A percentile compares a stretch with the other conserved stretches of the same genome.
phyloP scores from a whole-genome alignment of 176 grass and related monocot species.

The Oryza glaberrima region DNA sequence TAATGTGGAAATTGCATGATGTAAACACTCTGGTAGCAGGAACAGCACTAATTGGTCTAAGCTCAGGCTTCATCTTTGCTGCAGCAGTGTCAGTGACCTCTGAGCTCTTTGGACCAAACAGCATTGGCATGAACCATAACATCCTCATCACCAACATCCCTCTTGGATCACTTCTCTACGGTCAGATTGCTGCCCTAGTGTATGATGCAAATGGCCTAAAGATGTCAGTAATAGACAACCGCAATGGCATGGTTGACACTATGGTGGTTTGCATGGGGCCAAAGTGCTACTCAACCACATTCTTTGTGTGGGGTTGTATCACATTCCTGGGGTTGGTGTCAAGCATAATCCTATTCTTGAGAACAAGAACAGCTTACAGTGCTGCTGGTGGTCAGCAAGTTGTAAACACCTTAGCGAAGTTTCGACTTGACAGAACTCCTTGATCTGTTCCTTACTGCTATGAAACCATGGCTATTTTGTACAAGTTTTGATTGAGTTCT shows the following conservation, averaged over 20 bases:
- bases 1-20: slow-evolving; percentile 59
- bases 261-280: slow-evolving; percentile 85
- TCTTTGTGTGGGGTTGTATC: slow-evolving; percentile 81
- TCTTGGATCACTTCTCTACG: slow-evolving; percentile 82
- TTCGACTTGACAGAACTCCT: slow-evolving; percentile 28
- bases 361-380: slow-evolving; percentile 63
- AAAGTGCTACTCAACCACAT: slow-evolving; percentile 76
- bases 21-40: slow-evolving; percentile 53
- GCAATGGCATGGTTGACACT: slow-evolving; percentile 39
- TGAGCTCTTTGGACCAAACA: slow-evolving; percentile 82
- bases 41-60: slow-evolving; percentile 73
- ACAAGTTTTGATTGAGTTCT: slow-evolving; percentile 32
- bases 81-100: slow-evolving; percentile 85
- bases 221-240: slow-evolving; percentile 34
- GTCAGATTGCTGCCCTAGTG: slow-evolving; percentile 74
- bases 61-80: slow-evolving; percentile 92
- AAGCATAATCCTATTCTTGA: slow-evolving; percentile 65
- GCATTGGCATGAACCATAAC: slow-evolving; percentile 90
- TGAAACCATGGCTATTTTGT: slow-evolving; percentile 28
- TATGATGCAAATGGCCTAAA: slow-evolving; percentile 72
- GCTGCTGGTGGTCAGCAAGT: slow-evolving; percentile 17
- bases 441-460: neutral
- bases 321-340: slow-evolving; percentile 59
- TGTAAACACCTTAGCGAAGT: slow-evolving; percentile 43
- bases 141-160: slow-evolving; percentile 98